Conservation (phyloP, 23 red algal genomes). For the Cyanidium caldarium region DNA sequence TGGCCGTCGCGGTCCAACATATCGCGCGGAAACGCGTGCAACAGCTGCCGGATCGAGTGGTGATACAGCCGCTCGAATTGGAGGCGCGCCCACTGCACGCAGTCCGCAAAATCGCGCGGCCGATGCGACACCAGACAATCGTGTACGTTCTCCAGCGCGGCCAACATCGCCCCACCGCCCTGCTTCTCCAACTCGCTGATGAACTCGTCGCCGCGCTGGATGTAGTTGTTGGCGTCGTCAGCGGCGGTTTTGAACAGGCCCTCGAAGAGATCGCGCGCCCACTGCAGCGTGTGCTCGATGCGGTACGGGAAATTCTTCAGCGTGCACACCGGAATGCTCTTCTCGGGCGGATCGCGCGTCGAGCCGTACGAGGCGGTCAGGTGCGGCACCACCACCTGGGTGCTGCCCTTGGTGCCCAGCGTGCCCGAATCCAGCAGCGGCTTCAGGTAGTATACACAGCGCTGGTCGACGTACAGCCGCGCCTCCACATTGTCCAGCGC, state of each 20-base stretch:
- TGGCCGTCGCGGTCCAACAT: conserved; percentile 81
- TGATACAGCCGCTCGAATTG: conserved; percentile 73
- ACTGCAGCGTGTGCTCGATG: conserved; percentile 99
- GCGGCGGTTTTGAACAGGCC: conserved; percentile 44
- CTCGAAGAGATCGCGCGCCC: conserved; percentile 96
- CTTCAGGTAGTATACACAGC: conserved; percentile 95
- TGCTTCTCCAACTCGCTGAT: conserved; percentile 67
- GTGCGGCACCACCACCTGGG: conserved; percentile 81
- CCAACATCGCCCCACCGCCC: conserved; percentile 57
- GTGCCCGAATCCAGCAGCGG: conserved; percentile 84
- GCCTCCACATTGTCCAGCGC: conserved; percentile 97
- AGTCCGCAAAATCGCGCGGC: conserved; percentile 65
- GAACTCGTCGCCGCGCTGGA: conserved; percentile 38
- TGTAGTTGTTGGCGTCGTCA: conserved; percentile 69
- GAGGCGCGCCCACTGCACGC: conserved; percentile 63
- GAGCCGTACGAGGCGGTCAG: conserved; percentile 85
- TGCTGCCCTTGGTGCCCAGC: conserved; percentile 95
- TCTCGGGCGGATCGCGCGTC: conserved; percentile 91
- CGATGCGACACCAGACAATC: conserved; percentile 32
- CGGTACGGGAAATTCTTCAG: conserved; percentile 99
- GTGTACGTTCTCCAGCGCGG: conserved; percentile 53
- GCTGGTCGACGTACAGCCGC: conserved; percentile 89
- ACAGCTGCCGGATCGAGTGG: conserved; percentile 64
- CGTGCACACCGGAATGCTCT: conserved; percentile 94
- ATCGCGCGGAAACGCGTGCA: conserved; percentile 82